Percentiles rank a stretch among this genome's conserved stretches.
Evolutionary conservation across 148 eudicot species (phyloP).

Genomic region (Selenicereus undatus): DNA sequence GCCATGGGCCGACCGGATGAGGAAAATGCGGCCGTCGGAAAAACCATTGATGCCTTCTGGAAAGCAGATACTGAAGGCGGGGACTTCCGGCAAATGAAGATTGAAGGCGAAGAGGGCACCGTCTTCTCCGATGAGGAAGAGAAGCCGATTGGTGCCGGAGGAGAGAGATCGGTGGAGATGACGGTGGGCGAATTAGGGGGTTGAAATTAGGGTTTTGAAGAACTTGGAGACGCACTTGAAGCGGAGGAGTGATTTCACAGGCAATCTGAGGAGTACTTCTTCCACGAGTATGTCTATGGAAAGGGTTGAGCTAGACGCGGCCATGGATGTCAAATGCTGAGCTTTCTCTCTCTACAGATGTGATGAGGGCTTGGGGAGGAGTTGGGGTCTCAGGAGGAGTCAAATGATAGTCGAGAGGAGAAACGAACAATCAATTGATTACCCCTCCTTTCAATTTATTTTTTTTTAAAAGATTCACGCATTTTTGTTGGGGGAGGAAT

Average conservation of each 20-base stretch:
- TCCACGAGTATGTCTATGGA: constrained; percentile 8
- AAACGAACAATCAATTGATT: no score
- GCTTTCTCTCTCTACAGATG: not conserved
- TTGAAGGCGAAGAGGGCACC: not conserved
- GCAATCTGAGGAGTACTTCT: constrained; percentile 14
- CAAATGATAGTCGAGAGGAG: no score
- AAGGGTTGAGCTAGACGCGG: not conserved
- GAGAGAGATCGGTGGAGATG: not conserved
- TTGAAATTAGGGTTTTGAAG: constrained; percentile 13
- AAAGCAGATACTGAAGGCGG: not conserved
- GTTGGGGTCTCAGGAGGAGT: not conserved
- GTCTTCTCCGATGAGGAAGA: not conserved
- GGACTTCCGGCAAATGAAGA: not conserved
- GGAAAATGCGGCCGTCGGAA: not conserved
- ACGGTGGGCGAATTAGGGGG: not conserved
- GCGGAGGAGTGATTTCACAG: constrained; percentile 7
- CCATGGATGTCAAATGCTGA: not conserved
- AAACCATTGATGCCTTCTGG: not conserved
- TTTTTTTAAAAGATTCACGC: no score
- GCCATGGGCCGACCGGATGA: not conserved
- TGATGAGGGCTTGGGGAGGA: not conserved
- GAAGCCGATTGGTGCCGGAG: not conserved
- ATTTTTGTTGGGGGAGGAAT: no score
- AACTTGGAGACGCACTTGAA: constrained; percentile 24
- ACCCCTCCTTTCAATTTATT: no score